Conservation (phyloP, 345 rosid species). For the Brassica rapa region DNA sequence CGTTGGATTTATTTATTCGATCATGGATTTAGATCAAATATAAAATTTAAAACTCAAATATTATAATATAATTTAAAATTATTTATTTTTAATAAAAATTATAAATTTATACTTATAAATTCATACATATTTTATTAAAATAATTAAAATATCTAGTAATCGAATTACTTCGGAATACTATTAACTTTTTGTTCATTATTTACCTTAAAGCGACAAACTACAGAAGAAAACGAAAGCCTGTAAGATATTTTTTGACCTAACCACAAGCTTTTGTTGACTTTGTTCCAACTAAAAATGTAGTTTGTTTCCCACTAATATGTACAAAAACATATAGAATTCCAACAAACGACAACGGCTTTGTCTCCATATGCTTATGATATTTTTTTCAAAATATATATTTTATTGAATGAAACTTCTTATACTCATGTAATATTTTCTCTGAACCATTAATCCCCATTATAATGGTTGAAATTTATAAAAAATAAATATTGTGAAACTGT, state of each 20-base stretch:
- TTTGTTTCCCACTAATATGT: slow-evolving; percentile 31
- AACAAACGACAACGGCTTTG: neutral
- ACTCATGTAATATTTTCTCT: neutral
- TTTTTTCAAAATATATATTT: neutral
- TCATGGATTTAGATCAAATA: too few species aligned
- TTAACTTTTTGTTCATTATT: slow-evolving; percentile 10
- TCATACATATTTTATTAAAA: too few species aligned
- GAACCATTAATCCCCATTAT: neutral
- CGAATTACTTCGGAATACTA: too few species aligned
- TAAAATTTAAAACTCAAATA: too few species aligned
- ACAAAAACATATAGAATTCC: neutral
- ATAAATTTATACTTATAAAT: too few species aligned
- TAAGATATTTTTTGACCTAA: slow-evolving; percentile 26
- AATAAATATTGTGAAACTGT: neutral
- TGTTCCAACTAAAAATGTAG: slow-evolving; percentile 22
- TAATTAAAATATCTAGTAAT: too few species aligned
- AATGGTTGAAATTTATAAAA: too few species aligned
- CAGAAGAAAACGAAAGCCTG: neutral
- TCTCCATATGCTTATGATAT: neutral
- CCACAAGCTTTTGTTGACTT: slow-evolving; percentile 32
- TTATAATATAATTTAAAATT: too few species aligned
- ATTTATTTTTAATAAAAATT: too few species aligned
- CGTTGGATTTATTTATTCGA: too few species aligned
- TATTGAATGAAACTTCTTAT: neutral
- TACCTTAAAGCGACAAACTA: slow-evolving; percentile 33